Percentiles rank a stretch among this genome's conserved stretches.
These are phyloP conservation scores for Trypanosoma scelopori DNA, from an alignment of 208 protist species.

Conservation along the genomic window DNA sequence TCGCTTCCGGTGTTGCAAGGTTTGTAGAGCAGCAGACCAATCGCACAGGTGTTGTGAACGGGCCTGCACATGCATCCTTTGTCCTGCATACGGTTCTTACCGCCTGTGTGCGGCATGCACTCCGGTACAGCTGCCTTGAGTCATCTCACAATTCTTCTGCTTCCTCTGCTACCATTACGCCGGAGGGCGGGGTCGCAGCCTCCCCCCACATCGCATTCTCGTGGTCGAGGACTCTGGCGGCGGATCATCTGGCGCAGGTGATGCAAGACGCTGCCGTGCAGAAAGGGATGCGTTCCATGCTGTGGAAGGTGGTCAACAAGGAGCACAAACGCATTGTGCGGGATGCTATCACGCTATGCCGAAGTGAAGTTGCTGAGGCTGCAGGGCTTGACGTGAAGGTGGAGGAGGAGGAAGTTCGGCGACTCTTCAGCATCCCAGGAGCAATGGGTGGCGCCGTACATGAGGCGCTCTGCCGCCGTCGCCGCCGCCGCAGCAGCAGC, in stretches of 20 bases:
- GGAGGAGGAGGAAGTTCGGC: conserved; percentile 16
- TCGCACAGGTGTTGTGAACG: conserved; percentile 4
- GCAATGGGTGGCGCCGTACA: background rate
- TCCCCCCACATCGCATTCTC: conserved; percentile 17
- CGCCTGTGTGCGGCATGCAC: conserved; percentile 25
- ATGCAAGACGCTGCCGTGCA: conserved; percentile 15
- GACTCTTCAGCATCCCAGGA: conserved; percentile 16
- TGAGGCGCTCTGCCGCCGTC: background rate
- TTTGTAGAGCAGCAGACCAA: conserved; percentile 23
- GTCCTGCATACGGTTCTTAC: conserved; percentile 24
- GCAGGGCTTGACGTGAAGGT: background rate
- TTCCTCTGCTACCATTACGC: background rate
- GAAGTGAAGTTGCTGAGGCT: background rate
- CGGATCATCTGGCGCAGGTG: conserved; percentile 16
- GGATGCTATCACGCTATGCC: background rate
- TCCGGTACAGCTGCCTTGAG: conserved; percentile 18
- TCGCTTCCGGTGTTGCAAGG: conserved; percentile 8
- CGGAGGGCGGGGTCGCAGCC: background rate
- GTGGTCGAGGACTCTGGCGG: conserved; percentile 21
- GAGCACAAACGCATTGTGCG: conserved; percentile 23
- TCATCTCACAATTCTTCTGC: background rate
- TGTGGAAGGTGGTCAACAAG: conserved; percentile 27
- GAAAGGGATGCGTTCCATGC: conserved; percentile 12
- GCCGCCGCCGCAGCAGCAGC: no score
- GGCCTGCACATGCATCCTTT: conserved; percentile 16